A percentile compares a stretch with the other conserved stretches of the same genome.
Evolutionary conservation across 345 rosid genomes (phyloP).

Genomic region (sweet orange (Citrus sinensis)): DVS_A1.0 CM039163.1:2455501-2456000

Average conservation of each 20-base stretch:
- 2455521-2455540: constrained; percentile 53
- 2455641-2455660: no score
- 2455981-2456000: fast-evolving
- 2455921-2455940: no score
- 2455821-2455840: constrained; percentile 1
- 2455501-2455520: constrained; percentile 37
- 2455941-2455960: fast-evolving
- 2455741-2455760: background rate
- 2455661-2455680: no score
- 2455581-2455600: constrained; percentile 50
- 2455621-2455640: background rate
- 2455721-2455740: background rate
- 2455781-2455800: constrained; percentile 5
- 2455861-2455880: no score
- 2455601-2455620: constrained; percentile 27
- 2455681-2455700: no score
- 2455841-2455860: no score
- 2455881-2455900: no score
- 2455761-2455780: background rate
- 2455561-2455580: constrained; percentile 57
- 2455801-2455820: background rate
- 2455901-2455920: no score
- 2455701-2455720: background rate
- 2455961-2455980: no score
- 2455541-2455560: constrained; percentile 59